Evolutionary conservation across 352 stramenopile species (phyloP).

Genomic region (Pythium sukuiense): DNA sequence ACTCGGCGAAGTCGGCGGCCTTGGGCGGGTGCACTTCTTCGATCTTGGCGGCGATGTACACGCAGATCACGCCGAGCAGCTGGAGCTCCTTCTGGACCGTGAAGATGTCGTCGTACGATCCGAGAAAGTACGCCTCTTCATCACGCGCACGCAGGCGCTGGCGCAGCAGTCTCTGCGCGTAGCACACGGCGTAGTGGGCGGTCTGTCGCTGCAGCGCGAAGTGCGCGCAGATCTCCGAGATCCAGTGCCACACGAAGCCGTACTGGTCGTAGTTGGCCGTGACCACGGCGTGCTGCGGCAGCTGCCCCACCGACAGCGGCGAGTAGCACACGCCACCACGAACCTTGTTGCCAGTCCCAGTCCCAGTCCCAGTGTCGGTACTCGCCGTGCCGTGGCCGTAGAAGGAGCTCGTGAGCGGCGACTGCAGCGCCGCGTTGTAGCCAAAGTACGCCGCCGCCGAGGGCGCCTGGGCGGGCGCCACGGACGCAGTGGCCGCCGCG

Average conservation of each 20-base stretch:
- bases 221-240: slow-evolving; percentile 58
- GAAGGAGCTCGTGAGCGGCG: neutral
- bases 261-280: slow-evolving; percentile 65
- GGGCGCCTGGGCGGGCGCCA: neutral
- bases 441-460: slow-evolving; percentile 4
- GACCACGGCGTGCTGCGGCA: slow-evolving; percentile 26
- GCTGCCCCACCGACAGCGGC: slow-evolving; percentile 53
- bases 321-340: slow-evolving; percentile 32
- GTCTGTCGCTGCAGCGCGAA: slow-evolving; percentile 81
- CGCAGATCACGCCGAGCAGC: slow-evolving; percentile 56
- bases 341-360: neutral
- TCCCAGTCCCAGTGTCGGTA: too few relatives aligned
- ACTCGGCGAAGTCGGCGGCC: slow-evolving; percentile 61
- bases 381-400: neutral
- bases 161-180: slow-evolving; percentile 70
- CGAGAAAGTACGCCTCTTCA: slow-evolving; percentile 37
- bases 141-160: slow-evolving; percentile 42
- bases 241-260: slow-evolving; percentile 78
- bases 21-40: slow-evolving; percentile 82
- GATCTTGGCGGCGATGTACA: slow-evolving; percentile 87
- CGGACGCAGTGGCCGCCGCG: slow-evolving; percentile 17
- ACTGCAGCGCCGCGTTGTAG: slow-evolving; percentile 7
- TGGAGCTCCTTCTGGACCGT: slow-evolving; percentile 60
- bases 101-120: slow-evolving; percentile 51
- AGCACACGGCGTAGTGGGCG: slow-evolving; percentile 74